Conservation (phyloP, 371 early-diverging fungal species). For the Thermomucor indicae-seudaticae region DNA sequence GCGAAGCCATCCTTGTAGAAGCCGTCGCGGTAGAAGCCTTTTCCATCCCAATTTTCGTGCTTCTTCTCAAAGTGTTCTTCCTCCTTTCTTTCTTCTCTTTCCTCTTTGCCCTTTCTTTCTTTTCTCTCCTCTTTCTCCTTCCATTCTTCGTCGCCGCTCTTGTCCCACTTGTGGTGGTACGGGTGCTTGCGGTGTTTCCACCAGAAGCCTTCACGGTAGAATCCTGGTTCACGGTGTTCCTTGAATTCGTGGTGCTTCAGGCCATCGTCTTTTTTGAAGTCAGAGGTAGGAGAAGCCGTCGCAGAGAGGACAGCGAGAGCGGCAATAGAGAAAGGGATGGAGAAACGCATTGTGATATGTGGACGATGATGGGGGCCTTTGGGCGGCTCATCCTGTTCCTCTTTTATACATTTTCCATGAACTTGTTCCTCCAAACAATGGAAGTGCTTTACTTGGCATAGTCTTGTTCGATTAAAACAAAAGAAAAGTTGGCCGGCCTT, state of each 20-base stretch:
- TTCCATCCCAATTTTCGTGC: not conserved
- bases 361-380: not conserved
- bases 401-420: not conserved
- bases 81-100: not conserved
- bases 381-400: not conserved
- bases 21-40: not conserved
- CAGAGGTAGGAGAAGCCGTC: not conserved
- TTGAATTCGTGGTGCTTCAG: not conserved
- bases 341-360: not conserved
- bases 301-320: too few relatives aligned
- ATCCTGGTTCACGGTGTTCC: not conserved
- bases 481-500: too few relatives aligned
- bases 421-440: too few relatives aligned
- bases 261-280: not conserved
- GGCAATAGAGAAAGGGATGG: too few relatives aligned
- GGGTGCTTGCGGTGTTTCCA: not conserved
- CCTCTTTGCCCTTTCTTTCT: constrained; percentile 1
- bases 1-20: not conserved
- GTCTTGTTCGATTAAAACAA: too few relatives aligned
- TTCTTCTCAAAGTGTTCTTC: not conserved
- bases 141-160: not conserved
- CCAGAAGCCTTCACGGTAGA: not conserved
- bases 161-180: not conserved
- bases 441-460: too few relatives aligned
- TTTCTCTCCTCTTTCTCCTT: not conserved